These are phyloP conservation scores for Aspergillus brasiliensis DNA, from an alignment of 2,329 filamentous ascomycete species.

Conservation along the genomic window DNA sequence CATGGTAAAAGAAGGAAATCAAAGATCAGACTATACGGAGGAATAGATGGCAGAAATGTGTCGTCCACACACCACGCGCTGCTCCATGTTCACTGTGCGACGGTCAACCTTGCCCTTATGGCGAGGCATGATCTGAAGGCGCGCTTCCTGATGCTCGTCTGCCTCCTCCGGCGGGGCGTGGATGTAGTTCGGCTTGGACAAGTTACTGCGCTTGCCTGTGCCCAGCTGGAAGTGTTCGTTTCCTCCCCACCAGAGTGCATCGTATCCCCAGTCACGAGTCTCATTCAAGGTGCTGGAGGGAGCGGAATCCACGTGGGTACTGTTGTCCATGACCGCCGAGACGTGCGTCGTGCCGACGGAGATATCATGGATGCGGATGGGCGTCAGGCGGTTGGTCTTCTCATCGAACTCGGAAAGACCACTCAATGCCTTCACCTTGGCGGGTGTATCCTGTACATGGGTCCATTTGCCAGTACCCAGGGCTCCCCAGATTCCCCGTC, in stretches of 20 bases:
- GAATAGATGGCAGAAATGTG: conserved; percentile 84
- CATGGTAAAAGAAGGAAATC: conserved; percentile 20
- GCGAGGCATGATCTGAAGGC: conserved; percentile 79
- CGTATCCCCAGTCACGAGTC: conserved; percentile 80
- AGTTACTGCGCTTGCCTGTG: conserved; percentile 83
- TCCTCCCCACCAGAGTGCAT: conserved; percentile 90
- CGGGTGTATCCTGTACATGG: conserved; percentile 75
- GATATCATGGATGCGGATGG: conserved; percentile 75
- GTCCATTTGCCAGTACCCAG: conserved; percentile 88
- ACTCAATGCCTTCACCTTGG: conserved; percentile 80
- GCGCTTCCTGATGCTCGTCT: conserved; percentile 64
- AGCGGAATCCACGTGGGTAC: conserved; percentile 64
- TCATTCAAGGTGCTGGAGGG: conserved; percentile 62
- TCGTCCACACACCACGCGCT: conserved; percentile 83
- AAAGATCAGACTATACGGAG: conserved; percentile 44
- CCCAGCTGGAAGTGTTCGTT: conserved; percentile 95
- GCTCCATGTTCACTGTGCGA: conserved; percentile 74
- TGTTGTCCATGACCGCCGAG: conserved; percentile 80
- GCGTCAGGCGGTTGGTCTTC: conserved; percentile 63
- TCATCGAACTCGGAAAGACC: conserved; percentile 89
- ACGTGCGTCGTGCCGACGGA: conserved; percentile 79
- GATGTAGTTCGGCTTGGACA: conserved; percentile 75
- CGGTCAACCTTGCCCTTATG: conserved; percentile 70
- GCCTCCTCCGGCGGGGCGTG: conserved; percentile 70
- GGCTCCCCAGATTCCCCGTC: conserved; percentile 79